Evolutionary conservation across 129 eudicot species (phyloP), one percentile per base, ranked within the genome.

Genomic region (Erigeron canadensis): DNA sequence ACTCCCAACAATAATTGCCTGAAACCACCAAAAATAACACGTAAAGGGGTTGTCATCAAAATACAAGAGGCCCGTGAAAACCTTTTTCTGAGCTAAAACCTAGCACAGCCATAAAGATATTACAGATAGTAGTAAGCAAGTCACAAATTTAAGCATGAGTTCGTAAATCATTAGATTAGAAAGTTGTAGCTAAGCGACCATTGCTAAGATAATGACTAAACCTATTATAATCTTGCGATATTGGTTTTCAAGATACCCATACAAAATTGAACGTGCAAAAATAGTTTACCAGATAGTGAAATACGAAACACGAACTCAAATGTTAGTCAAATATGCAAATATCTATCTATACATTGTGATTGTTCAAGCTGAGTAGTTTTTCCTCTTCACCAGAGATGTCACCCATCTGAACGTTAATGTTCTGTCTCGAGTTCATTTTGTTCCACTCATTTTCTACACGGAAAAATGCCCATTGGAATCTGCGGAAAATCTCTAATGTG

Each of bases 371-470:
- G 56, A 94, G 92, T 81, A 94, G 74, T 63, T 84, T 90, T 15
- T 86, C 89, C 73, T 86, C 96, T 81, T 90, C 97, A 6, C 47
- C 70, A 13, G 87, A 74, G 12, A 75, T 50, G 2, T 90, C 97
- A 34, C 47, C 62, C 82, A 71, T 74, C 62, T 81, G 87, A 81
- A 79, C 17, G 63, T 58, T 58, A 58, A 10, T 73, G 66, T 56
- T 81, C 37, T 84, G 81, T 67, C 90, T 94, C 8, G 87, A 79
- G 76, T 59, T 94, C 81, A 65, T 80, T 82, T 87, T 94, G 70
- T 84, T 89, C 90, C 92, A 88, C 86, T 94, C 99, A 17, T 90
- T 94, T 72, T 94, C 99, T 39, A 94, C 99, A 10, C 99, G 99
- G 53, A 90, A 94, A 66, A 89, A 94, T 10, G 86, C 88, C 99